phyloP scores from a whole-genome alignment of 495 filamentous ascomycete species.

The Evansstolkia leycettana region DNA sequence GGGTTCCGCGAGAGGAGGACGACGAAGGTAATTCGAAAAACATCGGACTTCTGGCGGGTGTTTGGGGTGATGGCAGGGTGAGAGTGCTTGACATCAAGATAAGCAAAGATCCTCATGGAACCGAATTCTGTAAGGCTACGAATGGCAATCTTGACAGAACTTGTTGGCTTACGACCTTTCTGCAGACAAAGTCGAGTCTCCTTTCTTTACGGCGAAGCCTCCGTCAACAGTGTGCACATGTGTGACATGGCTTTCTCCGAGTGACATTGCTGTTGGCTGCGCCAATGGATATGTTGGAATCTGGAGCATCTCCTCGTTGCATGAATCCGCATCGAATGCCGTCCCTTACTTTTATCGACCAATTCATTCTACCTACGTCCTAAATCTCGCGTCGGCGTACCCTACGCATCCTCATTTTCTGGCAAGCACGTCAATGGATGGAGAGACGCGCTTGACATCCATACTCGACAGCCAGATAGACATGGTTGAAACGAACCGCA shows the following conservation, averaged over 20 bases:
- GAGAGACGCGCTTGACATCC: conserved; percentile 44
- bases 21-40: conserved; percentile 16
- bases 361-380: conserved; percentile 50
- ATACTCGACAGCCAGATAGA: conserved; percentile 38
- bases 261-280: conserved; percentile 47
- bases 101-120: conserved; percentile 14
- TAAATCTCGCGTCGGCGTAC: conserved; percentile 42
- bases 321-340: conserved; percentile 10
- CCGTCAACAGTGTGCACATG: conserved; percentile 43
- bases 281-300: conserved; percentile 49
- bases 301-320: conserved; percentile 36
- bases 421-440: conserved; percentile 42
- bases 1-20: conserved; percentile 21
- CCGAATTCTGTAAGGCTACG: conserved; percentile 23
- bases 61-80: conserved; percentile 51
- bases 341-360: conserved; percentile 42
- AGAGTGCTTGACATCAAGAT: conserved; percentile 45
- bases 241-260: conserved; percentile 49
- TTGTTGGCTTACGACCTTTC: background rate
- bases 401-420: conserved; percentile 48
- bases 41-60: conserved; percentile 48
- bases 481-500: conserved; percentile 34
- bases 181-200: conserved; percentile 34
- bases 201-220: conserved; percentile 40
- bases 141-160: too few species aligned